These are phyloP conservation scores for Fraxinus cuspidata DNA, from an alignment of 257 asterid genomes.

Conservation along the genomic window DNA sequence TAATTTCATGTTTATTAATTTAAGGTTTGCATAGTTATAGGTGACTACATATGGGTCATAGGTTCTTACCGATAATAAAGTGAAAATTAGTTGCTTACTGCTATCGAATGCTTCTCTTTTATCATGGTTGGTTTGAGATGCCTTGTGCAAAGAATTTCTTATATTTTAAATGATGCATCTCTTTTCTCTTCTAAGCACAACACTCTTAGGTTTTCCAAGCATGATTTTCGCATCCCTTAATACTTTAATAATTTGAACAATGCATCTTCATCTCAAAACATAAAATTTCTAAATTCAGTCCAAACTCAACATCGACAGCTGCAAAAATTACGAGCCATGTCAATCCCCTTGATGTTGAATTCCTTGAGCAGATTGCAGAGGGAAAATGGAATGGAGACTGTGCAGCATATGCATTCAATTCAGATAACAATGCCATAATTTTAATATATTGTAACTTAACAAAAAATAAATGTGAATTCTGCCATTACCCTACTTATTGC, in stretches of 20 bases:
- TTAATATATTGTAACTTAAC: too few species aligned
- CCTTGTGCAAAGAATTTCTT: constrained; percentile 14
- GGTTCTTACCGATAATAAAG: constrained; percentile 11
- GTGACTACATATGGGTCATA: constrained; percentile 14
- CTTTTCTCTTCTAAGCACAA: neutral
- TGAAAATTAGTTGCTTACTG: constrained; percentile 8
- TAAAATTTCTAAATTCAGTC: constrained; percentile 1
- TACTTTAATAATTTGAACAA: too few species aligned
- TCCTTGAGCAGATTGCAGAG: too few species aligned
- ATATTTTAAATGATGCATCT: neutral
- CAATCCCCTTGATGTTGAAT: constrained; percentile 42
- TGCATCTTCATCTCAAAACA: too few species aligned
- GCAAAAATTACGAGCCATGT: constrained; percentile 35
- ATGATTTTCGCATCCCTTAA: too few species aligned
- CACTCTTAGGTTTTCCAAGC: neutral
- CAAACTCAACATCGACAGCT: neutral
- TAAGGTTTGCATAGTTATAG: constrained; percentile 7
- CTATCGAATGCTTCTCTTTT: constrained; percentile 7
- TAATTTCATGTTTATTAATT: constrained; percentile 17
- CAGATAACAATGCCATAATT: too few species aligned
- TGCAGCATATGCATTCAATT: too few species aligned
- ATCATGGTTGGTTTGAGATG: constrained; percentile 12
- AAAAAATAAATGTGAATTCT: too few species aligned
- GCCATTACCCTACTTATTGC: too few species aligned
- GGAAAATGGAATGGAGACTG: too few species aligned